These are phyloP conservation scores for Ottelia alismoides DNA, from an alignment of 106 monocot species.

Conservation along the genomic window DNA sequence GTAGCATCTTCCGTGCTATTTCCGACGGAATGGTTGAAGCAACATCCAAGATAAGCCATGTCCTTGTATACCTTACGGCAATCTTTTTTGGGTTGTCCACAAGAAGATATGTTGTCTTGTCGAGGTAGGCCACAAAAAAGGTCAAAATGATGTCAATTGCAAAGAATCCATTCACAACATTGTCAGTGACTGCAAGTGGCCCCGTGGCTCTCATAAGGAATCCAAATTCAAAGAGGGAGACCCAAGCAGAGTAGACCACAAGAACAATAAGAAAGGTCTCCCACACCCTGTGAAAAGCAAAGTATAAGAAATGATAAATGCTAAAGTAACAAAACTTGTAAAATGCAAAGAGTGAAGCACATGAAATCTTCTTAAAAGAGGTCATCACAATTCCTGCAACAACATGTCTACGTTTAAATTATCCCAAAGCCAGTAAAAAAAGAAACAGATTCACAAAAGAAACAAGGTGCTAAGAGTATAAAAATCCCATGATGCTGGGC, in stretches of 20 bases:
- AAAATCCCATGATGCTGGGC: too few relatives aligned
- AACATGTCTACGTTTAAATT: too few relatives aligned
- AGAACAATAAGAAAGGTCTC: conserved; percentile 4
- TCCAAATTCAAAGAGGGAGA: conserved; percentile 16
- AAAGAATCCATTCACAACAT: conserved; percentile 15
- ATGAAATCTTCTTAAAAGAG: too few relatives aligned
- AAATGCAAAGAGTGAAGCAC: too few relatives aligned
- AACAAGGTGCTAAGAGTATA: too few relatives aligned
- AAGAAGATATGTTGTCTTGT: conserved; percentile 13
- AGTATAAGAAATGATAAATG: too few relatives aligned
- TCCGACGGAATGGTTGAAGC: conserved; percentile 12
- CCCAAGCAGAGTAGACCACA: conserved; percentile 15
- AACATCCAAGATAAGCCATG: conserved; percentile 11
- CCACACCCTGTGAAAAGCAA: conserved; percentile 11
- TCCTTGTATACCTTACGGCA: conserved; percentile 7
- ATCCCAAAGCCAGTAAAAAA: too few relatives aligned
- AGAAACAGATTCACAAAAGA: too few relatives aligned
- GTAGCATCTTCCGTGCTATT: conserved; percentile 2
- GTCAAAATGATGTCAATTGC: conserved; percentile 12
- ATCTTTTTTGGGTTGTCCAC: conserved; percentile 11
- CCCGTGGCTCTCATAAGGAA: conserved; percentile 4
- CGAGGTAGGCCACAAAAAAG: conserved; percentile 77
- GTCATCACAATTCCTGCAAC: too few relatives aligned
- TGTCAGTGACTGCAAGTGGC: conserved; percentile 9
- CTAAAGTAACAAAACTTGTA: too few relatives aligned